Percentiles rank a stretch among this genome's conserved stretches.
These are phyloP conservation scores for Ambrosiella cleistominuta DNA, from an alignment of 2,329 filamentous ascomycete species.

Conservation along the genomic window DNA sequence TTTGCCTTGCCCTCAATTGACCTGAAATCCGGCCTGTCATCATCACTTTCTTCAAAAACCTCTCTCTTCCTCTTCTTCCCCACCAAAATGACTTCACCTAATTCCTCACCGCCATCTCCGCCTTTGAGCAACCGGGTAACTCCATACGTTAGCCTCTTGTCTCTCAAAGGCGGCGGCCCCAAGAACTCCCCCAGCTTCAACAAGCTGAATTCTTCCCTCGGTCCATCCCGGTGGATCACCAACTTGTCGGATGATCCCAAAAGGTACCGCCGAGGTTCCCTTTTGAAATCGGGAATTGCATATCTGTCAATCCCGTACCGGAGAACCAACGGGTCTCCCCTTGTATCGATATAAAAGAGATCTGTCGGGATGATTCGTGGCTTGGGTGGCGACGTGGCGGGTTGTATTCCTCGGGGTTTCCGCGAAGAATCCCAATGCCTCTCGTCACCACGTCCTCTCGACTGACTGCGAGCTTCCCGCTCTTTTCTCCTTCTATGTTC, in stretches of 20 bases:
- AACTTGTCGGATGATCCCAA: slow-evolving; percentile 45
- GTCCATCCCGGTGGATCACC: slow-evolving; percentile 48
- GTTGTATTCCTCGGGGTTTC: neutral
- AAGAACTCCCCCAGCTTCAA: slow-evolving; percentile 24
- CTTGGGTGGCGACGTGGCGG: neutral
- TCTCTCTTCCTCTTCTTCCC: slow-evolving; percentile 14
- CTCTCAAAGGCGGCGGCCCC: slow-evolving; percentile 4
- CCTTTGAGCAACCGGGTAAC: slow-evolving; percentile 4
- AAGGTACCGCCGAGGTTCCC: slow-evolving; percentile 50
- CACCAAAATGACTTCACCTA: slow-evolving; percentile 25
- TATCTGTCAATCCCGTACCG: slow-evolving; percentile 54
- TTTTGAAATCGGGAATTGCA: slow-evolving; percentile 52
- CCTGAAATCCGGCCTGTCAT: slow-evolving; percentile 40
- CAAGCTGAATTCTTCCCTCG: slow-evolving; percentile 37
- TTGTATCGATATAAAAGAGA: slow-evolving; percentile 48
- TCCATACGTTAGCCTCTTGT: slow-evolving; percentile 11
- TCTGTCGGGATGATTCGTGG: slow-evolving; percentile 9
- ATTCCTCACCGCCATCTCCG: neutral
- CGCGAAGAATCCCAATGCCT: too few species aligned
- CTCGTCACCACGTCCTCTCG: too few species aligned
- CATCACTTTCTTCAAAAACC: slow-evolving; percentile 22
- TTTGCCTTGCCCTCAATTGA: slow-evolving; percentile 50
- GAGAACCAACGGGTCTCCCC: slow-evolving; percentile 59
- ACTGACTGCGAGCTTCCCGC: neutral
- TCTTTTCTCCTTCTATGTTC: neutral